Evolutionary conservation across 345 rosid genomes (phyloP).

Genomic region (Lepidium africanum): DNA sequence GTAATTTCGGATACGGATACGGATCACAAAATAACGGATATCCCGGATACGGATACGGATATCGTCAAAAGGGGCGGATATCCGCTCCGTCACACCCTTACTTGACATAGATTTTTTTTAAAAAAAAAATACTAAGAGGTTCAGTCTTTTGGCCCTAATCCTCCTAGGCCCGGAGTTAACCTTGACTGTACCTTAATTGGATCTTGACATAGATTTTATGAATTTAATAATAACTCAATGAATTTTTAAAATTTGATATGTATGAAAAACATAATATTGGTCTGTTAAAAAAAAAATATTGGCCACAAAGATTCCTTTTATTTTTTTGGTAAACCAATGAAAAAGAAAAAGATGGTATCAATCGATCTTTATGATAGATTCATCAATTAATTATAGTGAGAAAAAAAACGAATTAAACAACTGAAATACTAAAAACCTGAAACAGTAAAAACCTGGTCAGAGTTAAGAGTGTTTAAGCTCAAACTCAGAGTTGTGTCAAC

Average conservation of each 20-base stretch:
- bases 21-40: no score
- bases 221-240: constrained; percentile 1
- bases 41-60: no score
- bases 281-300: neutral
- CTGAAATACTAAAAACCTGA: constrained; percentile 8
- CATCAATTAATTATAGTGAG: constrained; percentile 9
- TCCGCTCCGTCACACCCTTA: no score
- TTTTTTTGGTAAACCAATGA: neutral
- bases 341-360: neutral
- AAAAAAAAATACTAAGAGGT: no score
- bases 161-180: no score
- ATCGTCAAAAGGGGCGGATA: no score
- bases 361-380: neutral
- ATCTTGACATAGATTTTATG: neutral
- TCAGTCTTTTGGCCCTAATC: no score
- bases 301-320: neutral
- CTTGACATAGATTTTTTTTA: no score
- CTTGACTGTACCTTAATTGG: no score
- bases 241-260: neutral
- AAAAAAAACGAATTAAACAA: neutral
- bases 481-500: constrained; percentile 15
- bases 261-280: neutral
- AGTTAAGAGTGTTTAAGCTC: constrained; percentile 6
- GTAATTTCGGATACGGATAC: no score
- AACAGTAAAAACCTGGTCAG: constrained; percentile 7